These are phyloP conservation scores for Talaromyces sp. DNA, from an alignment of 2,329 filamentous ascomycete species.

Conservation along the genomic window DNA sequence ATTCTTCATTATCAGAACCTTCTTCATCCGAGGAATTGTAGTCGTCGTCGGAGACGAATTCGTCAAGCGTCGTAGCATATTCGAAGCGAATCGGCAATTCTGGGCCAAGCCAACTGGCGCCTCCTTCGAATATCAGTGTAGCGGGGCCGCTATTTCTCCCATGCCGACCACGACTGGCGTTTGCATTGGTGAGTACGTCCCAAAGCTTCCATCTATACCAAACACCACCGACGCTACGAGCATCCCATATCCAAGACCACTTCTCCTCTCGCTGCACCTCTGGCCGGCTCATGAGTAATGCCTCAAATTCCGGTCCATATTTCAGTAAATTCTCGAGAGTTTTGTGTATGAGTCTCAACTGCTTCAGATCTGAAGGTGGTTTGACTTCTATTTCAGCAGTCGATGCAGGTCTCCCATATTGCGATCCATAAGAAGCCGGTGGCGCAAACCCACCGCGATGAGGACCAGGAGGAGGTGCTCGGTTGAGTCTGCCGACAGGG, in stretches of 20 bases:
- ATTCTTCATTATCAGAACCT: slow-evolving; percentile 48
- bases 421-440: slow-evolving; percentile 61
- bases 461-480: slow-evolving; percentile 45
- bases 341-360: slow-evolving; percentile 79
- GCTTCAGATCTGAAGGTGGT: slow-evolving; percentile 70
- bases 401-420: slow-evolving; percentile 45
- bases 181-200: slow-evolving; percentile 69
- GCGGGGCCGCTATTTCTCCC: slow-evolving; percentile 53
- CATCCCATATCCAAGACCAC: slow-evolving; percentile 92
- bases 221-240: slow-evolving; percentile 69
- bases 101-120: slow-evolving; percentile 71
- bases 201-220: slow-evolving; percentile 94
- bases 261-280: slow-evolving; percentile 81
- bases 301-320: slow-evolving; percentile 83
- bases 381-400: slow-evolving; percentile 64
- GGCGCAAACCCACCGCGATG: slow-evolving; percentile 67
- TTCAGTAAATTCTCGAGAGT: slow-evolving; percentile 74
- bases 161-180: slow-evolving; percentile 30
- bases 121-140: slow-evolving; percentile 63
- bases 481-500: slow-evolving; percentile 43
- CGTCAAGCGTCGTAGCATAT: slow-evolving; percentile 68
- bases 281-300: slow-evolving; percentile 78
- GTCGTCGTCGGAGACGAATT: slow-evolving; percentile 76
- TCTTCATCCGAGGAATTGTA: slow-evolving; percentile 87
- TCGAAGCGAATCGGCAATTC: slow-evolving; percentile 72